Base-by-base conservation (phyloP, 768 basidiomycete species). In the Leccinum subtestaceum region DNA sequence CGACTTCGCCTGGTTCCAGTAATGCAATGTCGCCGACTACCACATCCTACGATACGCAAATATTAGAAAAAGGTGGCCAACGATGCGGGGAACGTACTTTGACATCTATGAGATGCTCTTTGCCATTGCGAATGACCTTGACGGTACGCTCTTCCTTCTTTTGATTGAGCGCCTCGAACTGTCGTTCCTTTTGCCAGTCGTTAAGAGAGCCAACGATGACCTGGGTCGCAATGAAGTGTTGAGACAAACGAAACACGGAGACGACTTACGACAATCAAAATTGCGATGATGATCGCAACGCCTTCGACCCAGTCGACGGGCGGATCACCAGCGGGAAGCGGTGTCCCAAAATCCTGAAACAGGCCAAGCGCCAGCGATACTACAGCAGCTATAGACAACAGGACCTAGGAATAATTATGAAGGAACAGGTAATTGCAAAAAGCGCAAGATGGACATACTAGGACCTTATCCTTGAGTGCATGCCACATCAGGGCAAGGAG, bases 121-220 rank as follows among this genome's bases (percentile, higher is more conserved):
- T 70, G 32, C 86, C 87, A 56, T 83, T 76, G 12, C 94, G 86
- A 60, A 93, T 87, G 53, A 89, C 87, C 73, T 94, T 94, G 65
- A 94, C 86, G 5, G 82, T 84, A 27, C 97, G 90, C 65, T 96
- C 97, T 57, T 98, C 96, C 74, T 96, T 96, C 75, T 95, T 90
- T 65, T 90, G 91, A 68, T 98, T 98, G 45, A 99, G 82, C 19
- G 78, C 80, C 67, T 88, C 86, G 79, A 99, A 99, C 75, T 98
- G 97, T 2, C 87, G 87, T 73, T 99, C 97, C 74, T 98, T 98
- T 74, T 98, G 95, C 89, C 92, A 99, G 74, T 99, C 97, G 68
- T 98, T 98, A 47, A 98, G 64, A 12, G 95, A 94, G 31, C 96
- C 96, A 57, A 99, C 96, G 46, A 93, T 66, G 58, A 93, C 88